A percentile compares a stretch with the other conserved stretches of the same genome.
Conservation (phyloP, 1,284 basidiomycete genomes). For the Cryptococcus hybrid region DNA sequence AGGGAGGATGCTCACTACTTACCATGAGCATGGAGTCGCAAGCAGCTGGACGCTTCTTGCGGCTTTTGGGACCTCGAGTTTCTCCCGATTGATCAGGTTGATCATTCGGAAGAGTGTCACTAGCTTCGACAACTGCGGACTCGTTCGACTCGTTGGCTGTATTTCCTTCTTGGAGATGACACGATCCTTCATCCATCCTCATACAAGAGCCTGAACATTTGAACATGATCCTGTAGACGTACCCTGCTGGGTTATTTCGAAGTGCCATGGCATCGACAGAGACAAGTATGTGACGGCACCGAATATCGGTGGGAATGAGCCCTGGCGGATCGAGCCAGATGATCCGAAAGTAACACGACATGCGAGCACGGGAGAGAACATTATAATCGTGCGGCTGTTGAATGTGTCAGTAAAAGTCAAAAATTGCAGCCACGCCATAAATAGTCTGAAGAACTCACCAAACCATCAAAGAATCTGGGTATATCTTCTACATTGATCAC, state of each 20-base stretch:
- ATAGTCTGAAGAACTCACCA: background rate
- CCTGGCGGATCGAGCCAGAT: slow-evolving; percentile 1
- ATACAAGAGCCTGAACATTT: background rate
- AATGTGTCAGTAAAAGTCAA: background rate
- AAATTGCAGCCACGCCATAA: background rate
- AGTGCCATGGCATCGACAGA: background rate
- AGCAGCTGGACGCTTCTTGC: background rate
- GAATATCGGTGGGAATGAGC: slow-evolving; percentile 3
- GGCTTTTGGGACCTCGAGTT: background rate
- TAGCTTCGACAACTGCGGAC: background rate
- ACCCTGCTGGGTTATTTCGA: background rate
- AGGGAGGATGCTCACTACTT: background rate
- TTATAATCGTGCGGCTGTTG: slow-evolving; percentile 3
- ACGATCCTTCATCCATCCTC: background rate
- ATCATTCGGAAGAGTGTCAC: background rate
- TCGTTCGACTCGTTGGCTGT: background rate
- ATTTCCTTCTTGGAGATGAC: background rate
- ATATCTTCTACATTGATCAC: background rate
- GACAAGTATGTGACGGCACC: background rate
- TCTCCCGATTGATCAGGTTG: background rate
- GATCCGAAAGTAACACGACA: background rate
- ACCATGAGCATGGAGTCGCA: slow-evolving; percentile 1
- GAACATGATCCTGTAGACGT: background rate
- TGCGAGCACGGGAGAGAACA: background rate
- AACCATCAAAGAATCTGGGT: background rate